Evolutionary conservation across 23 red algal genomes (phyloP), one percentile per base, ranked within the genome.

Genomic region (Porphyridium purpureum): DNA sequence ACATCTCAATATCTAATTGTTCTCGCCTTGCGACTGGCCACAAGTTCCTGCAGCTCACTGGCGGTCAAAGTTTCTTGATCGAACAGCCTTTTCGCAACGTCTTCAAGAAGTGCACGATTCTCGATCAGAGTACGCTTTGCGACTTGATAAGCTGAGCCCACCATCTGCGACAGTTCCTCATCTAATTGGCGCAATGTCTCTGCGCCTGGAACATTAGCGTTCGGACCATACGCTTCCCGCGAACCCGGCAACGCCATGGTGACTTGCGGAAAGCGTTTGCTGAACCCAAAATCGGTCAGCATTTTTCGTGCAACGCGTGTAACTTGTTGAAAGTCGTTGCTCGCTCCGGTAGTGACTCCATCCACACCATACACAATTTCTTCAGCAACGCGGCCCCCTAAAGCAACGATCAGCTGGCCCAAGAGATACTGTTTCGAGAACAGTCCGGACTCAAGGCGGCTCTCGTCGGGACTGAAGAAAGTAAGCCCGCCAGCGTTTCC

Each of bases 301-400:
- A 62, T 62, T 11, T 62, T 27, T 15, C 57, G 7, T 9, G 57
- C 57, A 47, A 36, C 44, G 24, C 44, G 35, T 2, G 57, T 62
- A 33, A 62, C 57, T 31, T 62, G 57, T 36, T 62, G 57, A 47
- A 62, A 47, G 7, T 62, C 57, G 35, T 62, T 62, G 33, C 28
- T 28, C 44, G 57, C 57, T n/a, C 57, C 57, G 1, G 31, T 62
- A n/a, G 57, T 62, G 2, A 62, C 57, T 17, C 35, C 33, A 11
- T 36, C 57, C 7, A 33, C 57, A 31, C 57, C 57, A 47, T 44
- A 62, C 1, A 62, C 57, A 33, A 62, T 35, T 50, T 62, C 57
- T 11, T 62, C 57, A 1, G 57, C 57, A 15, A 62, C 31, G 29
- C 57, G 2, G 17, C 57, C 57, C 5, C 57, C 57, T 41, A 62